These are phyloP conservation scores for Diaporthe amygdali DNA, from an alignment of 2,329 filamentous ascomycete species.

Conservation along the genomic window DNA sequence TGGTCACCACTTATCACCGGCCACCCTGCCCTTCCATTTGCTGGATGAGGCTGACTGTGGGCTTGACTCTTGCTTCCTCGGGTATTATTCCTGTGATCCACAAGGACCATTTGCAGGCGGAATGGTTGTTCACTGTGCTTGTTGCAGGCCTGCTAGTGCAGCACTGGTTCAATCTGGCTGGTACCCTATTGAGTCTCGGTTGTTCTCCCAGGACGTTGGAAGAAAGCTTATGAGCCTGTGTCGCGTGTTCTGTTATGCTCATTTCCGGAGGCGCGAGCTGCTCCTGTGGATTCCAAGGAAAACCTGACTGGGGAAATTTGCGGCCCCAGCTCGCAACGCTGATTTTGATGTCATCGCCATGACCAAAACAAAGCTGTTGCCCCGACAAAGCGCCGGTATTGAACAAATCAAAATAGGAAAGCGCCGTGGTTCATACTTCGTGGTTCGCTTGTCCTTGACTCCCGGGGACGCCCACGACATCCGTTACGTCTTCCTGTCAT, in stretches of 20 bases:
- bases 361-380: constrained; percentile 14
- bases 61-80: constrained; percentile 16
- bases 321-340: constrained; percentile 13
- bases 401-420: neutral
- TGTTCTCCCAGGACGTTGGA: neutral
- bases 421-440: constrained; percentile 9
- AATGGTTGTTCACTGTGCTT: constrained; percentile 8
- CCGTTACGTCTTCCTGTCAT: neutral
- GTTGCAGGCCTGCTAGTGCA: neutral
- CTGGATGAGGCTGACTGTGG: constrained; percentile 21
- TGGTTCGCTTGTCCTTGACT: neutral
- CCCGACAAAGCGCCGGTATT: constrained; percentile 6
- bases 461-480: neutral
- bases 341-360: constrained; percentile 22
- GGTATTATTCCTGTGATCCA: constrained; percentile 20
- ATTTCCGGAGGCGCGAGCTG: constrained; percentile 20
- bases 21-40: constrained; percentile 15
- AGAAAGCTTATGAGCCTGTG: constrained; percentile 4
- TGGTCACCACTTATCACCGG: constrained; percentile 21
- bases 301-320: constrained; percentile 22
- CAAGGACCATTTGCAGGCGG: neutral
- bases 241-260: constrained; percentile 15
- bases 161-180: neutral
- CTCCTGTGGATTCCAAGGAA: constrained; percentile 5
- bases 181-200: constrained; percentile 8